Evolutionary conservation across 129 eudicot species (phyloP).

Genomic region (Lactuca sativa): DNA sequence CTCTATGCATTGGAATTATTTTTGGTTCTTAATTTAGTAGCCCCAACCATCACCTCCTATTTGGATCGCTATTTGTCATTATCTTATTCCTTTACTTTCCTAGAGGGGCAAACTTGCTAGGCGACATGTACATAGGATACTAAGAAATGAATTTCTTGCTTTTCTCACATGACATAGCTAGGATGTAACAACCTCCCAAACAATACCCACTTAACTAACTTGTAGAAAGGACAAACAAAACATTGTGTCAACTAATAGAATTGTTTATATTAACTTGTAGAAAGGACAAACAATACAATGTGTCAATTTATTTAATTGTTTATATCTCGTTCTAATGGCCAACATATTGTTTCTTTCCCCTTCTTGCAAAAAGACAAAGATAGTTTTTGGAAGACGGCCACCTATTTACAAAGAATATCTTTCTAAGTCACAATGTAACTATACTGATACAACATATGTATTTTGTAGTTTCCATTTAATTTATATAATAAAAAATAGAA

Average conservation of each 20-base stretch:
- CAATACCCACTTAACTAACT: no score
- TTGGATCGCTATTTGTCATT: neutral
- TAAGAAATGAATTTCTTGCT: neutral
- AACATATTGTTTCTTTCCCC: slow-evolving; percentile 17
- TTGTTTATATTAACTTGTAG: no score
- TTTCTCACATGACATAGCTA: neutral
- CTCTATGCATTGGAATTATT: neutral
- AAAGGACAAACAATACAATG: no score
- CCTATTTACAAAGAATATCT: slow-evolving; percentile 1
- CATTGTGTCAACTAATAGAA: neutral
- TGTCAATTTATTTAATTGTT: neutral
- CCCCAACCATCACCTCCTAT: neutral
- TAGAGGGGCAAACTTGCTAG: neutral
- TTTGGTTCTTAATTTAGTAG: neutral
- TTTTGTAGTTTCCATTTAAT: neutral
- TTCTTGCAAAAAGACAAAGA: slow-evolving; percentile 2
- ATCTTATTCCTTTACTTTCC: neutral
- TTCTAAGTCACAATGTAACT: slow-evolving; percentile 19
- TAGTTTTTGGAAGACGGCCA: neutral
- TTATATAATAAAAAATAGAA: no score
- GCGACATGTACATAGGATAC: no score
- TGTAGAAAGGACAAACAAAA: neutral
- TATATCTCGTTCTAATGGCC: slow-evolving; percentile 10
- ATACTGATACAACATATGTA: neutral
- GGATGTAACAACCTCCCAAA: neutral